phyloP scores from a whole-genome alignment of 1,284 basidiomycete species.

The Xerocomus nothofagi region DNA sequence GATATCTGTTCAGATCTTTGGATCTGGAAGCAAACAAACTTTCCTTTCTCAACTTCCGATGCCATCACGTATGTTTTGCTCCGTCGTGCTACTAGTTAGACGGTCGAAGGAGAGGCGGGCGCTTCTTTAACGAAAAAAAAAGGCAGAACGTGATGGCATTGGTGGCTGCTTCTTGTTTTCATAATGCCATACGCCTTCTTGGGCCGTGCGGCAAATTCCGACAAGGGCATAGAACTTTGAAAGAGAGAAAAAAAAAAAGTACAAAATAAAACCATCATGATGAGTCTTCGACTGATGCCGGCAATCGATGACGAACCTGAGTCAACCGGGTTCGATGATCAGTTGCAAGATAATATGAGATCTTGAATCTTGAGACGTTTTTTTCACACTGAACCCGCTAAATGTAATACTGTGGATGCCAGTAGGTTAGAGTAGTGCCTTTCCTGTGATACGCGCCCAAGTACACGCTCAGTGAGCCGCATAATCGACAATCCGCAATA shows the following conservation, averaged over 20 bases:
- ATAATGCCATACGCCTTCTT: not conserved
- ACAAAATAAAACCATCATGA: too few relatives aligned
- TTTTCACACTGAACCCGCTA: not conserved
- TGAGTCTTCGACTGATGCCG: too few relatives aligned
- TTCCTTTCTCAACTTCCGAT: not conserved
- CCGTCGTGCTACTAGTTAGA: not conserved
- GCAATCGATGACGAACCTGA: too few relatives aligned
- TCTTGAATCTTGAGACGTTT: not conserved
- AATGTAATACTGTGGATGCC: not conserved
- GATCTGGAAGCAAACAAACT: conserved; percentile 17
- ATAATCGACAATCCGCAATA: conserved; percentile 17
- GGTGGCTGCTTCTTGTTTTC: not conserved
- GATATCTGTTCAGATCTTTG: conserved; percentile 14
- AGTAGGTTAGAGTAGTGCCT: not conserved
- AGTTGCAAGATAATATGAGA: conserved; percentile 1
- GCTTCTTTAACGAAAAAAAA: not conserved
- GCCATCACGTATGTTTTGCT: conserved; percentile 6
- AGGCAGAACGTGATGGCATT: not conserved
- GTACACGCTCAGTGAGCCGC: conserved; percentile 2
- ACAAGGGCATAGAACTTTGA: not conserved
- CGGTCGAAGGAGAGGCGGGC: not conserved
- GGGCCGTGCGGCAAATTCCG: conserved; percentile 12
- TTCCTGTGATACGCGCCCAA: not conserved
- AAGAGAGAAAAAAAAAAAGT: conserved; percentile 1
- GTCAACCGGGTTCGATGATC: not conserved